A percentile compares a stretch with the other conserved stretches of the same genome.
phyloP scores from a whole-genome alignment of 495 filamentous ascomycete genomes.

The Trichoderma virens region DNA sequence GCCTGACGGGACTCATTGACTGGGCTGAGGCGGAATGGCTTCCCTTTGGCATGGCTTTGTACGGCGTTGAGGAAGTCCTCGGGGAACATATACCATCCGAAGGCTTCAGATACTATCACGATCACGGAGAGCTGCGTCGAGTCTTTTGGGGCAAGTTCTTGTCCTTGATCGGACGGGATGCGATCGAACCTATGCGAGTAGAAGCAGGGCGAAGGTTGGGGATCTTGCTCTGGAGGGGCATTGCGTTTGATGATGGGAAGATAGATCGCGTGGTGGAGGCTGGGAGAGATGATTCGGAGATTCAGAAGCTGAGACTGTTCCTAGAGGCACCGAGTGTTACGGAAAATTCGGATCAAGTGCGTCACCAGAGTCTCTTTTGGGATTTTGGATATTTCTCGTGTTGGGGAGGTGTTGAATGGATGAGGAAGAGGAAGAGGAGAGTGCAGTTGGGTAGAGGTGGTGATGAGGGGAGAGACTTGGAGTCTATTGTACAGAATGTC shows the following conservation, averaged over 20 bases:
- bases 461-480: too few species aligned
- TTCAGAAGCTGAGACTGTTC: constrained; percentile 35
- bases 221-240: constrained; percentile 51
- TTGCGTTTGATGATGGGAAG: constrained; percentile 49
- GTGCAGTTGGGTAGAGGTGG: too few species aligned
- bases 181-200: constrained; percentile 21
- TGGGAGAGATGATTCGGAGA: constrained; percentile 38
- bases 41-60: constrained; percentile 48
- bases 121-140: constrained; percentile 30
- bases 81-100: constrained; percentile 25
- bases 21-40: constrained; percentile 54
- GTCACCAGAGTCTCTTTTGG: background rate
- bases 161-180: background rate
- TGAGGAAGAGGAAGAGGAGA: too few species aligned
- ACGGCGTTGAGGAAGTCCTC: constrained; percentile 48
- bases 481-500: too few species aligned
- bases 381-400: too few species aligned
- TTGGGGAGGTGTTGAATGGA: too few species aligned
- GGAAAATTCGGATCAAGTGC: too few species aligned
- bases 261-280: constrained; percentile 46
- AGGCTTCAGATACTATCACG: constrained; percentile 33
- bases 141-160: constrained; percentile 41
- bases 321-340: constrained; percentile 10
- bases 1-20: constrained; percentile 46
- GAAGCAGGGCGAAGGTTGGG: constrained; percentile 40